These are phyloP conservation scores for Fusarium cicatricum DNA, from an alignment of 2,329 filamentous ascomycete species.

Conservation along the genomic window DNA sequence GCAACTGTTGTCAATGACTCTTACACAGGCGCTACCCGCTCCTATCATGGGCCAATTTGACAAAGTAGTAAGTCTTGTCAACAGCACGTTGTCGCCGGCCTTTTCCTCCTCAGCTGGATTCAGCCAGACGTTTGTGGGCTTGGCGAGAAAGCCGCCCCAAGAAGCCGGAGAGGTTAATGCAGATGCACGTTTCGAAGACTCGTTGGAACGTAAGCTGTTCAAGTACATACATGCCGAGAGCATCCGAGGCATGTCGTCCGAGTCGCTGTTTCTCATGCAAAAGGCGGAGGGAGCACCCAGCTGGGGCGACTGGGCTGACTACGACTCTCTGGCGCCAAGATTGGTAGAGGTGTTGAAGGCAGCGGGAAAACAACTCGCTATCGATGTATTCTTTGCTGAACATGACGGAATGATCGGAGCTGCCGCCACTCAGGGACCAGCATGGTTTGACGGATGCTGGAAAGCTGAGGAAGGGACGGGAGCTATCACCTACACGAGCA, in stretches of 20 bases:
- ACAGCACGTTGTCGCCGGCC: conserved; percentile 2
- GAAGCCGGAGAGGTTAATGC: neutral
- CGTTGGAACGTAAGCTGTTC: neutral
- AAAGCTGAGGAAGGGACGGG: neutral
- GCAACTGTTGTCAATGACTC: neutral
- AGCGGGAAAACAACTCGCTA: neutral
- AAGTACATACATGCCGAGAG: conserved; percentile 4
- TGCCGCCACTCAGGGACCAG: neutral
- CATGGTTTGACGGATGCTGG: conserved; percentile 18
- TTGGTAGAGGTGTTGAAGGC: neutral
- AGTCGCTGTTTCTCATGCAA: conserved; percentile 22
- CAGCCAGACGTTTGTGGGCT: conserved; percentile 5
- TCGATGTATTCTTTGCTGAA: conserved; percentile 21
- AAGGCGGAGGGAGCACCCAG: conserved; percentile 1
- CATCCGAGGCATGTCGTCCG: conserved; percentile 12
- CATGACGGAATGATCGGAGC: conserved; percentile 20
- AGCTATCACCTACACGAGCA: neutral
- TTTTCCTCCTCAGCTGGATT: conserved; percentile 14
- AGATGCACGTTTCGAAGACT: conserved; percentile 8
- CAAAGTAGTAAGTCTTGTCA: conserved; percentile 19
- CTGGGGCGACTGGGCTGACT: conserved; percentile 21
- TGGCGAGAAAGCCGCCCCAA: neutral
- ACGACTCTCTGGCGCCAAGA: conserved; percentile 13
- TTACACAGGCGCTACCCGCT: conserved; percentile 1
- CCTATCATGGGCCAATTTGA: conserved; percentile 13